Percentiles rank a stretch among this genome's conserved stretches.
These are phyloP conservation scores for Neonothopanus nambi DNA, from an alignment of 1,284 basidiomycete genomes.

Conservation along the genomic window DNA sequence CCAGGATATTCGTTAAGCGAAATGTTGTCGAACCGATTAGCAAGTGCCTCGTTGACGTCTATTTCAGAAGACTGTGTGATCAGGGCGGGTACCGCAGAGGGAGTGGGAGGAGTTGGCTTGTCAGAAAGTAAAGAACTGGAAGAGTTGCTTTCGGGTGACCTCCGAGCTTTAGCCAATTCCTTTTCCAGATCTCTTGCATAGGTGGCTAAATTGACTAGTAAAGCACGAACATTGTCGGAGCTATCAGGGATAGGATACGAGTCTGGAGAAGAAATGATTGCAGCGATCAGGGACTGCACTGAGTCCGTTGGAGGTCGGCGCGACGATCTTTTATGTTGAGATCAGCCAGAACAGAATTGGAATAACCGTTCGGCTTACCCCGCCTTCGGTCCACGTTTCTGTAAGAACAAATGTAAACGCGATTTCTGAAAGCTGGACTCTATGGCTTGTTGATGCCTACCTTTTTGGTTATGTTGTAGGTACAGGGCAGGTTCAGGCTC, in stretches of 20 bases:
- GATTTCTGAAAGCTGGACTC: not conserved
- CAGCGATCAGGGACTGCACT: conserved; percentile 12
- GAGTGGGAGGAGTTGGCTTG: not conserved
- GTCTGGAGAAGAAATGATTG: conserved; percentile 19
- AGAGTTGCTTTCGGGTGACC: conserved; percentile 3
- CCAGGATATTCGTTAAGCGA: conserved; percentile 14
- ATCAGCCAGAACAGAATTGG: not conserved
- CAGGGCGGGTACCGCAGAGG: not conserved
- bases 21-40: conserved; percentile 16
- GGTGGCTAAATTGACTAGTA: conserved; percentile 18
- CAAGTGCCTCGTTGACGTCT: conserved; percentile 8
- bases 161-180: conserved; percentile 14
- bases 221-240: conserved; percentile 7
- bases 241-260: conserved; percentile 18
- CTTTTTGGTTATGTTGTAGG: conserved; percentile 15
- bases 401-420: not conserved
- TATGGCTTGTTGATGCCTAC: conserved; percentile 1
- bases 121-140: not conserved
- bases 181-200: conserved; percentile 18
- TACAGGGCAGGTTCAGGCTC: conserved; percentile 15
- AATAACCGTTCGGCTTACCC: not conserved
- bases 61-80: conserved; percentile 1
- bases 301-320: not conserved
- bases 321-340: not conserved
- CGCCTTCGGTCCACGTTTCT: conserved; percentile 16